Evolutionary conservation across 441 rosid species (phyloP).

Genomic region (Syzygium malaccense): DNA sequence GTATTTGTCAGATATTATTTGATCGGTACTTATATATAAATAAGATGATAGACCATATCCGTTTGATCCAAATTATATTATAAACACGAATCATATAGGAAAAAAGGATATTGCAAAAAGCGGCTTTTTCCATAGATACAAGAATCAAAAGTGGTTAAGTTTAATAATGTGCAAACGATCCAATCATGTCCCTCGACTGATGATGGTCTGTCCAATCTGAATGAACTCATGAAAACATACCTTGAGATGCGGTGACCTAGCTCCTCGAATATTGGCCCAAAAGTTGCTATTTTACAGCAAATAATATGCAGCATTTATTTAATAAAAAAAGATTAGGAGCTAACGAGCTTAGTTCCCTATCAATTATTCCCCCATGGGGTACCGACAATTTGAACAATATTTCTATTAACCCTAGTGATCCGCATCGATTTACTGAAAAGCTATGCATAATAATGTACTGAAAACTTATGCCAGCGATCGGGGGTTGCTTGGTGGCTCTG

Average conservation of each 20-base stretch:
- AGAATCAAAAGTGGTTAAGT: background rate
- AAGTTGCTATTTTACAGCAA: background rate
- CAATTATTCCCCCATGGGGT: background rate
- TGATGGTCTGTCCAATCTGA: background rate
- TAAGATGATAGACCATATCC: background rate
- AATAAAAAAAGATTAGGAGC: background rate
- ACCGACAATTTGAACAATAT: background rate
- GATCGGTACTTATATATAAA: background rate
- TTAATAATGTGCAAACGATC: background rate
- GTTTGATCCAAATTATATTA: background rate
- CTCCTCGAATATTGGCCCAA: background rate
- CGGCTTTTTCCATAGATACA: background rate
- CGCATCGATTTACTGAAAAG: background rate
- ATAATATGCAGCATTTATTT: background rate
- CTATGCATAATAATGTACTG: background rate
- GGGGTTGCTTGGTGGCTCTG: background rate
- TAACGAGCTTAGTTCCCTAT: background rate
- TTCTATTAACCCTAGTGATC: background rate
- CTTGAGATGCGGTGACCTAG: background rate
- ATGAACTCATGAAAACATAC: background rate
- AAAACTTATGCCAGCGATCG: background rate
- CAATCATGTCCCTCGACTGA: background rate
- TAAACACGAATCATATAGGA: background rate
- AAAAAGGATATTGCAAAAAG: background rate
- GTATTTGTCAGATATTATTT: background rate